phyloP scores from a whole-genome alignment of 2,329 filamentous ascomycete genomes.

The Thyridium curvatum region DNA sequence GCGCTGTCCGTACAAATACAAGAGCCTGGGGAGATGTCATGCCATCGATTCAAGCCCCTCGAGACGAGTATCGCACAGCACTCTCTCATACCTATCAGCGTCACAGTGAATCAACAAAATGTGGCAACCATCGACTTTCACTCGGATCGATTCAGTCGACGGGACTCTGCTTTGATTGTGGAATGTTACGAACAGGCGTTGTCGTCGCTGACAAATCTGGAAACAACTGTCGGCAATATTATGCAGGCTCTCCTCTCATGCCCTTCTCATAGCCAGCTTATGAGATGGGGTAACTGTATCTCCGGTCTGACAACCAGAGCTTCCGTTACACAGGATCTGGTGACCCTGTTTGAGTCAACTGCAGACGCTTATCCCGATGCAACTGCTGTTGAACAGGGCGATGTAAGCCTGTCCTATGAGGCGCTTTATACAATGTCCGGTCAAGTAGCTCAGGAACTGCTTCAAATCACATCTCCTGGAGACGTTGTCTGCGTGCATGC shows the following conservation, averaged over 20 bases:
- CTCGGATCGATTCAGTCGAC: too few relatives aligned
- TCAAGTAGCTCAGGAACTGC: not conserved
- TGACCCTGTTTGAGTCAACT: not conserved
- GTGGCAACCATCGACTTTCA: too few relatives aligned
- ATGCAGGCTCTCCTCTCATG: too few relatives aligned
- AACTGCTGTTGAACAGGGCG: not conserved
- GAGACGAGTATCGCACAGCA: not conserved
- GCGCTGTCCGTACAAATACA: not conserved
- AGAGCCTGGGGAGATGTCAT: not conserved
- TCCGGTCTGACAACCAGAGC: slow-evolving; percentile 1
- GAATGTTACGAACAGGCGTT: not conserved
- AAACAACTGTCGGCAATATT: slow-evolving; percentile 3
- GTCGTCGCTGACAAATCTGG: slow-evolving; percentile 6
- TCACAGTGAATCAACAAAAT: too few relatives aligned
- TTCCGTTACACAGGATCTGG: not conserved
- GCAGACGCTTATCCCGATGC: not conserved
- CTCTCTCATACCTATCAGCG: too few relatives aligned
- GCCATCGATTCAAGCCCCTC: too few relatives aligned
- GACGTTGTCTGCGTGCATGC: slow-evolving; percentile 25
- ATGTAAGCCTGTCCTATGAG: not conserved
- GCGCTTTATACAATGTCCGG: not conserved
- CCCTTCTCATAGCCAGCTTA: not conserved
- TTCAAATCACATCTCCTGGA: not conserved
- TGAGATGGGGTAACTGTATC: slow-evolving; percentile 2
- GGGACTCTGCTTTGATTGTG: too few relatives aligned